Base-by-base conservation (phyloP, 177 flowering plant genomes). In the Vitis hybrid region DNA sequence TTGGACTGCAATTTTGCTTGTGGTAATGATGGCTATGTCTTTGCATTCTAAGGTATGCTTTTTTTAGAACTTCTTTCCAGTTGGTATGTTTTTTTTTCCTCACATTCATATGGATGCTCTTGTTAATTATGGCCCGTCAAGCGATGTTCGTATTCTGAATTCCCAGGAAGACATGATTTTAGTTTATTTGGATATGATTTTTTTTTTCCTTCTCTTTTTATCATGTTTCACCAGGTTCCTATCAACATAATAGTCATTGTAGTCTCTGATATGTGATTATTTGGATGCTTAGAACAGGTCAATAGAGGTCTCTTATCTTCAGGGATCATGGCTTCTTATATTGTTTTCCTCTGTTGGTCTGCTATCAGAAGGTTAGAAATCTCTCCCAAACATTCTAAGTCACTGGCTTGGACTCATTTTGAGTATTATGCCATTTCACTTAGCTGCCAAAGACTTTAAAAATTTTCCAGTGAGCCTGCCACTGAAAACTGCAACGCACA, bases 321-420 rank as follows among this genome's bases (percentile, higher is more conserved):
- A 24, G 97, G 97, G 66, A 86, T 94, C 55, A 92, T 94, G 97
- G 92, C 92, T 57, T 79, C 89, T 2, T 94, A 94, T 65, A 70
- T 90, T 71, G 92, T 92, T 67, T 94, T 86, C 79, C 89, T 94
- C 41, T 94, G 97, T 69, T 94, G 98, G 98, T 87, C 89, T 78
- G 97, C 98, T 60, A 84, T 94, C 63, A 82, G 92, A 84, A 94
- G 98, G 98, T 89, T 59, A 68, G 71, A 49, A 59, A 41, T 21
- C 21, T 65, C 17, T 17, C 62, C 4, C 51, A 11, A 49, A 3
- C 9, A 13, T 10, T 24, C 17, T 56, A 15, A 51, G 24, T 24
- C 58, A 2, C 68, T 60, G 46, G 13, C 3, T 18, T 63, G 1
- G 6, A 59, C 20, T 59, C 57, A 48, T 14, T 32, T 58, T 1